Evolutionary conservation across 345 rosid genomes (phyloP), one percentile per base, ranked within the genome.

Genomic region (Brassica rapa): DNA sequence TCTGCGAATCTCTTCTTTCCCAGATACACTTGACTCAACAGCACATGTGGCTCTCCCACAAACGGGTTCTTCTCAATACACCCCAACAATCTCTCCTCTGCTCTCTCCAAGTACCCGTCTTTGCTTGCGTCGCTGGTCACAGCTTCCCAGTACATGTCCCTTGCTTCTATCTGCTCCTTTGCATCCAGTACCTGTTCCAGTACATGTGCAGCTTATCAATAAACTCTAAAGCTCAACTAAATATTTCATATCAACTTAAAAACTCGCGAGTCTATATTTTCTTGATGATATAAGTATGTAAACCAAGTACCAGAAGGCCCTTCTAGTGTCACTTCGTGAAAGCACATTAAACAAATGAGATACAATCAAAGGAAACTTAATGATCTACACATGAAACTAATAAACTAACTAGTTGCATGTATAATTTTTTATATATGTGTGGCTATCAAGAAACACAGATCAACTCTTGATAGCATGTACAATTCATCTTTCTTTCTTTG

Each of bases 1-100:
- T 91, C 98, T 77, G 89, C 89, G 60, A 84, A 91, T 85, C 78
- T 84, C 68, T 90, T 89, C 79, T 82, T 74, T 4, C 84, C 66
- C 76, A 95, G 35, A 35, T 90, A 93, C 49, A 86, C 57, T 84
- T 93, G 94, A 64, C 85, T 85, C 87, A 95, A 57, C 73, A 88
- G 81, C 80, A 95, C 88, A 65, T 82, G 87, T 1, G 98, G 98
- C 84, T 95, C 99, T 2, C 97, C 95, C 0, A 92, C 91, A 76
- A 72, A 87, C 12, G 97, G 90, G 83, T 91, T 94, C 86, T 85
- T 88, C 86, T 84, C 89, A 1, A 87, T 73, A 62, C 94, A 83
- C 19, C 64, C 63, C 72, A 83, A 19, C 39, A 91, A 39, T 71
- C 75, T 62, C 84, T 76, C 85, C 88, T 95, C 92, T 4, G 85